phyloP scores from a whole-genome alignment of 441 rosid species.

The Cnidoscolus chayamansa region DNA sequence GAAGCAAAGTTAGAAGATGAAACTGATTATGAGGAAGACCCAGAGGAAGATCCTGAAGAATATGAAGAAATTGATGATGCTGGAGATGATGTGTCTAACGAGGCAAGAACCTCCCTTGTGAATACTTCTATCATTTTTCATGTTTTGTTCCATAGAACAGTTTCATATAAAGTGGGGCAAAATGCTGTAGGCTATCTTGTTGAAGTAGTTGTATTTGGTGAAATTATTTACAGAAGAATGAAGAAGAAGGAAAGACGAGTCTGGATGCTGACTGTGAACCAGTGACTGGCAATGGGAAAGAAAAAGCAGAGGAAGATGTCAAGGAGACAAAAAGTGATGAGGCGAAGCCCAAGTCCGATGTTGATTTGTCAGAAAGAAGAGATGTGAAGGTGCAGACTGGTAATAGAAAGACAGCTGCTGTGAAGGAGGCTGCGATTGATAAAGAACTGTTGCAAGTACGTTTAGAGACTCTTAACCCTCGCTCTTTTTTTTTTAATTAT shows the following conservation, averaged over 20 bases:
- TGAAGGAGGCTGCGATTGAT: conserved; percentile 43
- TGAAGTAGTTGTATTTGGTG: conserved; percentile 10
- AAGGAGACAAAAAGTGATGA: conserved; percentile 41
- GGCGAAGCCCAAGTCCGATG: conserved; percentile 36
- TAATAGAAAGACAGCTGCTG: conserved; percentile 36
- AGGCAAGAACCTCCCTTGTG: conserved; percentile 38
- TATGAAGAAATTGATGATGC: conserved; percentile 64
- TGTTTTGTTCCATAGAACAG: neutral
- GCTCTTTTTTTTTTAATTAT: neutral
- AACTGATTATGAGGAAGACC: conserved; percentile 52
- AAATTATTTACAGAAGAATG: conserved; percentile 40
- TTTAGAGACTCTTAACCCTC: conserved; percentile 1
- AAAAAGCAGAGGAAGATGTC: conserved; percentile 29
- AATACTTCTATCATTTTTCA: conserved; percentile 6
- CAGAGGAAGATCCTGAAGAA: conserved; percentile 77
- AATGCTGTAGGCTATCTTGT: neutral
- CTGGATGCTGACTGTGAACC: conserved; percentile 35
- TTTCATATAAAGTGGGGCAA: neutral
- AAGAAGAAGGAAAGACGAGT: conserved; percentile 39
- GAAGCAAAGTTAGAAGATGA: conserved; percentile 43
- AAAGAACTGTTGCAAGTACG: conserved; percentile 84
- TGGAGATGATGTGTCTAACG: conserved; percentile 40
- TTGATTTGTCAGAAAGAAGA: conserved; percentile 28
- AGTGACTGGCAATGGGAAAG: conserved; percentile 33
- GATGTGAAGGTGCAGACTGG: conserved; percentile 35